Evolutionary conservation across 1,139 yeast species (phyloP), one percentile per base, ranked within the genome.

Genomic region (Sugiyamaella japonica): DNA sequence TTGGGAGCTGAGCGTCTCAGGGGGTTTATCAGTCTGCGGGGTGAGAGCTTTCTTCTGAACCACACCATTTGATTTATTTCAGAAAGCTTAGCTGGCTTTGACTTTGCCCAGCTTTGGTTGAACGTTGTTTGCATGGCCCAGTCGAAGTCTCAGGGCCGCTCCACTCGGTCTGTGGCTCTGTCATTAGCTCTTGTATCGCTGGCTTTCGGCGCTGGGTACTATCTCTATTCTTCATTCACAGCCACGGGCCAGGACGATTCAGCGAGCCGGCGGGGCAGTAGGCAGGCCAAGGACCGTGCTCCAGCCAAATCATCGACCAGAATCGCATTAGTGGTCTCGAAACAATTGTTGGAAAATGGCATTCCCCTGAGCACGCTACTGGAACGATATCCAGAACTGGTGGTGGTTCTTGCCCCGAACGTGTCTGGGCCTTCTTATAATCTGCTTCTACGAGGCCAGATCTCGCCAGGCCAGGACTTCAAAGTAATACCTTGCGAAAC

Each of bases 401-500:
- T 66, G 29, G 57, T 66, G 3, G 53, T 67, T 7, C 59, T 66
- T 29, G 53, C 62, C 16, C 70, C 67, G 2, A 63, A 59, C 23
- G 61, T 62, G 1, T 56, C 63, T 15, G 52, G 54, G 5, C 48
- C 51, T 2, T 40, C 55, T 13, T 34, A 25, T 20, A 20, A 20
- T 29, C 10, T 41, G 7, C 54, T 53, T n/a, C 57, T 62, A 12
- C 42, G 53, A 5, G 57, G 61, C 20, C 67, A 64, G 53, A 53
- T 65, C 31, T 58, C 63, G 1, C 20, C 46, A 2, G 58, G 56
- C 8, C 59, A 62, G 29, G 56, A 55, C 23, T 64, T 60, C 52
- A 60, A 66, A 39, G 60, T 69, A 41, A 65, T 69, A 28, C 65
- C 66, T 15, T 67, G 71, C 34, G 70, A 68, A 48, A 67, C 71